A percentile compares a stretch with the other conserved stretches of the same genome.
These are phyloP conservation scores for Amaranthus palmeri DNA, from an alignment of 148 eudicot genomes.

Conservation along the genomic window DNA sequence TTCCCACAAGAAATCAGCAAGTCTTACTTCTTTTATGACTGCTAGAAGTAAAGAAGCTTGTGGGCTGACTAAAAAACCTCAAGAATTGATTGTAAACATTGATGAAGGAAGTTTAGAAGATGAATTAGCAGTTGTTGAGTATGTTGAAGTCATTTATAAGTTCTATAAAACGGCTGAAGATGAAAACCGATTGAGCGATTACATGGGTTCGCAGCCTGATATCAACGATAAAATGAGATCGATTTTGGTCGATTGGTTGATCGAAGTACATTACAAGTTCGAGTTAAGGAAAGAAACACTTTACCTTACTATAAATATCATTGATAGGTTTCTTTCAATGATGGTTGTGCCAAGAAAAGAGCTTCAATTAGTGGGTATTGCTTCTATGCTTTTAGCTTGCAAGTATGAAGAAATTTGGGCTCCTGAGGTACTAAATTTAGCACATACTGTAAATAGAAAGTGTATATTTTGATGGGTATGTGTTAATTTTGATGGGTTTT, in stretches of 20 bases:
- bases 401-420: constrained; percentile 67
- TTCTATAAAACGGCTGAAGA: constrained; percentile 35
- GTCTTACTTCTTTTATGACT: constrained; percentile 41
- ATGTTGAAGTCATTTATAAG: constrained; percentile 39
- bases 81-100: constrained; percentile 33
- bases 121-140: constrained; percentile 41
- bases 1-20: constrained; percentile 25
- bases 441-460: neutral
- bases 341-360: constrained; percentile 43
- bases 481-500: constrained; percentile 3
- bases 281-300: constrained; percentile 49
- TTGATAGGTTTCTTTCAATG: constrained; percentile 39
- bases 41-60: constrained; percentile 55
- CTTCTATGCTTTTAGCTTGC: constrained; percentile 47
- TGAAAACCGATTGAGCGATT: constrained; percentile 28
- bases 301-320: constrained; percentile 46
- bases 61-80: constrained; percentile 32
- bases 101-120: constrained; percentile 30
- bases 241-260: constrained; percentile 46
- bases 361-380: constrained; percentile 48
- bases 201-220: constrained; percentile 41
- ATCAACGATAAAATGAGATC: constrained; percentile 48
- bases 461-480: neutral
- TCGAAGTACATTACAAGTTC: constrained; percentile 49
- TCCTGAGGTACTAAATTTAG: constrained; percentile 33